Base-by-base conservation (phyloP, 257 asterid species). In the Avicennia marina region DNA sequence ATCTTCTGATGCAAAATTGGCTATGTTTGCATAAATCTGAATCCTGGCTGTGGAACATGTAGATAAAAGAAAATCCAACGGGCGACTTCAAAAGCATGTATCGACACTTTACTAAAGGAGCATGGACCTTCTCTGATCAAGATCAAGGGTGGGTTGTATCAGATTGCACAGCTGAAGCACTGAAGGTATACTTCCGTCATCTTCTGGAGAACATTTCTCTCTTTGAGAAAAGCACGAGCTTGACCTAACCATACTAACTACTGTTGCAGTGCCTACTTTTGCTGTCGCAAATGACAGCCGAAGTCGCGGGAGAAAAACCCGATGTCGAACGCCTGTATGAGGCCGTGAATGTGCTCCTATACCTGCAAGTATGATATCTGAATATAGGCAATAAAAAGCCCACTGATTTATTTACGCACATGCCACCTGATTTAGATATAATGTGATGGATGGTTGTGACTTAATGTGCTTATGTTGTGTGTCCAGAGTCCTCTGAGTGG, bases 111-210 rank as follows among this genome's bases (percentile, higher is more conserved):
- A 76, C 86, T 0, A 85, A 82, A 75, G 96, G 96, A 10, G 63
- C 85, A 1, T 88, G 95, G 95, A 73, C 94, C 41, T 88, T 88
- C 72, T 82, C 94, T 8, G 95, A 85, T 68, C 96, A 85, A 62
- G 96, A 88, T 81, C 94, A 88, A 0, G 96, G 94, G 0, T 82
- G 90, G 90, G 77, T 41, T 56, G 94, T 81, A 19, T 85, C 95
- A 0, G 96, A 88, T 27, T 78, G 95, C 66, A 85, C 95, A 1
- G 82, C 94, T 0, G 90, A 88, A 61, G 77, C 81, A 0, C 75
- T 88, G 0, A 82, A 78, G 85, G 96, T 87, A 63, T 0, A 13
- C 56, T 2, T 15, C 12, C 10, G 13, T 18, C 2, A 1, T 36
- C 41, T 36, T 36, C 10, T 11, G 10, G 10, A 5, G 13, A 5